Base-by-base conservation (phyloP, 2,329 filamentous ascomycete genomes). In the Acrocalymma vagum region DNA sequence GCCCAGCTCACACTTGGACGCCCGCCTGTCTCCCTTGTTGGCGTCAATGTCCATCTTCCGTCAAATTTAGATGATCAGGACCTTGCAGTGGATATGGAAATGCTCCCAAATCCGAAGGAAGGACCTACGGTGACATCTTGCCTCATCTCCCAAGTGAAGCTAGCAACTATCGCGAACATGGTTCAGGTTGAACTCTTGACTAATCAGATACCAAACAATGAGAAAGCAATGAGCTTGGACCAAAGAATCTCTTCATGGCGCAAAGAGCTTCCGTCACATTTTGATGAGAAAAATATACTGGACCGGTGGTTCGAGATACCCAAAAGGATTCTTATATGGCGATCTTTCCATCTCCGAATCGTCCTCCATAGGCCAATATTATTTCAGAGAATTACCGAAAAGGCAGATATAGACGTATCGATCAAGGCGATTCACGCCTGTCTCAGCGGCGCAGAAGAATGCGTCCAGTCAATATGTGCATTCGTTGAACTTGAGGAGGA, bases 1-100 rank as follows among this genome's bases (percentile, higher is more conserved):
- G 76, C 76, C 10, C 72, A 72, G 16, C 74, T 78, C 35, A 79
- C 77, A 0, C 78, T 78, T 47, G 74, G 74, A 15, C 69, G 77
- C 22, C 76, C 77, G 0, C 30, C 8, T 9, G 21, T 35, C 3
- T 38, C 34, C 14, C 25, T 38, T 3, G 34, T 38, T 9, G 34
- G 34, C 16, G 34, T 38, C n/a, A 38, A 38, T 21, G 34, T 38
- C 9, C 34, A 18, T 14, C 15, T 38, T 18, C 34, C 34, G n/a
- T 29, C 34, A 6, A 38, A 21, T 14, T 15, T 38, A 13, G 34
- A 38, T 13, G 34, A 38, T 23, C 13, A 20, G 29, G 34, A 38
- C 10, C 25, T 38, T 7, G 34, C 34, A 10, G 34, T 38, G 9
- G 34, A 38, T 17, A 38, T 38, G 34, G 34, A 38, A 13, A 29